Percentiles rank a stretch among this genome's conserved stretches.
phyloP scores from a whole-genome alignment of 345 rosid species.

The Reutealis trisperma region DNA sequence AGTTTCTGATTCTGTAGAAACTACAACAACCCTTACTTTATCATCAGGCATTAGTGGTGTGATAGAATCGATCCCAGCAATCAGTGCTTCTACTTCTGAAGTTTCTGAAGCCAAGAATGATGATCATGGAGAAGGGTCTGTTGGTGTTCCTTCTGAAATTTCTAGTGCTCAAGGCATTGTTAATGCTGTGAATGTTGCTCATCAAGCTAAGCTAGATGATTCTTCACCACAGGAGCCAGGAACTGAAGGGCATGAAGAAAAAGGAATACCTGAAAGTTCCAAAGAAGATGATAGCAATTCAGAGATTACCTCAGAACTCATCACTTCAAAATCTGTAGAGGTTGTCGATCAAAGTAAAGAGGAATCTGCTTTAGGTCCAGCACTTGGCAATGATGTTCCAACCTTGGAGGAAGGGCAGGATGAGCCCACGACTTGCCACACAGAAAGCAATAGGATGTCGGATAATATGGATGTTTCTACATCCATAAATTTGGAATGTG shows the following conservation, averaged over 20 bases:
- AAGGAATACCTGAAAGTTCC: conserved; percentile 17
- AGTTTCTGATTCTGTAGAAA: conserved; percentile 37
- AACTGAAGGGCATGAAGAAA: conserved; percentile 21
- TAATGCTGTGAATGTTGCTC: conserved; percentile 4
- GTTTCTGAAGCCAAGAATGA: conserved; percentile 34
- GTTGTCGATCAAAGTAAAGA: conserved; percentile 21
- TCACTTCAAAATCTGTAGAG: conserved; percentile 26
- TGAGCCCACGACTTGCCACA: conserved; percentile 27
- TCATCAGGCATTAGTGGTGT: conserved; percentile 31
- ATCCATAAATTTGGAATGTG: conserved; percentile 33
- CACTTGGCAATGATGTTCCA: conserved; percentile 29
- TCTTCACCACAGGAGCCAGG: conserved; percentile 25
- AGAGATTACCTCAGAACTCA: conserved; percentile 33
- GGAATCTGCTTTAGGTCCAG: conserved; percentile 23
- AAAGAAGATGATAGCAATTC: conserved; percentile 31
- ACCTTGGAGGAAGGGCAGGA: conserved; percentile 30
- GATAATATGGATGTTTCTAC: conserved; percentile 32
- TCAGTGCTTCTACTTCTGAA: conserved; percentile 29
- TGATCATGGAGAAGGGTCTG: conserved; percentile 31
- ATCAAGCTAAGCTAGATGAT: conserved; percentile 21
- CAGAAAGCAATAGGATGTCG: conserved; percentile 24
- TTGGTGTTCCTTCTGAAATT: conserved; percentile 33
- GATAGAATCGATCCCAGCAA: conserved; percentile 21
- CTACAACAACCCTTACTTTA: conserved; percentile 24
- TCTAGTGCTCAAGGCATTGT: conserved; percentile 25